Evolutionary conservation across 148 eudicot genomes (phyloP), one percentile per base, ranked within the genome.

Genomic region (Rhododendron vialii): DNA sequence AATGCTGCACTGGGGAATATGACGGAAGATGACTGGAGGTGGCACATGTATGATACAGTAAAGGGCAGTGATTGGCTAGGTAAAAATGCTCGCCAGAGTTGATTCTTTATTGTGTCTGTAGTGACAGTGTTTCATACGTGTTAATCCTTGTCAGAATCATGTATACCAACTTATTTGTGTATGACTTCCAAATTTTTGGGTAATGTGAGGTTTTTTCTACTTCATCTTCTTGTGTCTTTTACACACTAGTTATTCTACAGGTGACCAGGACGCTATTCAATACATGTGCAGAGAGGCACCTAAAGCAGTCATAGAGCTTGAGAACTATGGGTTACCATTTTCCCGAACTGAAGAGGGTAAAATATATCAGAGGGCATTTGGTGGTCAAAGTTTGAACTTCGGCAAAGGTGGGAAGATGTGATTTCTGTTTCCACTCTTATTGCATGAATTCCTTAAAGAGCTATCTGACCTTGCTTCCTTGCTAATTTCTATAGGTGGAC

Each of bases 271-370:
- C 90, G 98, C 99, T 84, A 95, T 98, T 88, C 99, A 98, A 78
- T 98, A 98, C 71, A 98, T 98, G 99, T 98, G 99, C 86, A 98
- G 99, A 83, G 99, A 98, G 91, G 99, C 99, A 86, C 99, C 99
- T 24, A 94, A 95, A 91, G 99, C 98, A 87, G 99, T 98, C 76
- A 98, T 98, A 86, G 99, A 98, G 92, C 98, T 98, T 88, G 98
- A 98, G 88, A 94, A 98, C 86, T 98, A 98, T 89, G 99, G 99
- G 8, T 86, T 98, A 26, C 99, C 98, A 69, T 98, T 98, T 89
- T 98, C 99, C 63, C 93, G 99, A 78, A 98, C 99, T 76, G 99
- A 98, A 93, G 99, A 98, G 36, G 99, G 99, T 51, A 98, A 89
- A 91, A 98, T 98, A 82, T 98, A 98, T 91, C 99, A 98, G 80